Conservation (phyloP, 257 asterid genomes). For the Salvia miltiorrhiza region DNA sequence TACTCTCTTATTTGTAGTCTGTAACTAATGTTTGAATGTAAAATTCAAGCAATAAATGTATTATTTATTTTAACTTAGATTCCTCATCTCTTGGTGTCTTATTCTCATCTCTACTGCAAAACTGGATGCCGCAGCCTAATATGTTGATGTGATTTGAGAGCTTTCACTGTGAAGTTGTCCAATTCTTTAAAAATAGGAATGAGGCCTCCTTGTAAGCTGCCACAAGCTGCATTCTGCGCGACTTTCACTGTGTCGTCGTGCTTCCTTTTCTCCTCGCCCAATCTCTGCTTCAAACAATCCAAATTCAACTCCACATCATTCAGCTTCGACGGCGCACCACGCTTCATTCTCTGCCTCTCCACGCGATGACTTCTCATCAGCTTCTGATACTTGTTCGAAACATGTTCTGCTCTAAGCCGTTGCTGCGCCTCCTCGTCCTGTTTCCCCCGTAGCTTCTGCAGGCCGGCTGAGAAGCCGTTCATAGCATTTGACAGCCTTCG, state of each 20-base stretch:
- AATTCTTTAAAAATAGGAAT: constrained; percentile 86
- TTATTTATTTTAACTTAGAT: no score
- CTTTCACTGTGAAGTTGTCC: constrained; percentile 74
- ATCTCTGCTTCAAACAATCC: constrained; percentile 51
- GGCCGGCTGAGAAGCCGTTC: constrained; percentile 59
- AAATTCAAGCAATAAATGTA: no score
- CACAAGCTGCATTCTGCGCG: constrained; percentile 82
- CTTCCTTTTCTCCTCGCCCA: constrained; percentile 71
- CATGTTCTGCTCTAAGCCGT: constrained; percentile 67
- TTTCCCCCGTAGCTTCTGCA: constrained; percentile 72
- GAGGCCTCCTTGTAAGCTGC: constrained; percentile 78
- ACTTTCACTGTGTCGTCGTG: constrained; percentile 74
- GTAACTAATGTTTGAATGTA: no score
- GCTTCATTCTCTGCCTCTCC: constrained; percentile 35
- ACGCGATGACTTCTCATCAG: constrained; percentile 32
- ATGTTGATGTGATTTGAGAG: constrained; percentile 69
- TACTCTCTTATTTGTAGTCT: no score
- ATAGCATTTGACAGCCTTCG: constrained; percentile 65
- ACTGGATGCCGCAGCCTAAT: constrained; percentile 47
- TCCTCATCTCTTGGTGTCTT: no score
- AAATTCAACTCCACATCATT: constrained; percentile 75
- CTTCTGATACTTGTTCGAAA: constrained; percentile 54
- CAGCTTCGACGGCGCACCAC: constrained; percentile 35
- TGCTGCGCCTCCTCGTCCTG: constrained; percentile 85
- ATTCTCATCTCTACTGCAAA: not conserved